Evolutionary conservation across 345 rosid species (phyloP), one percentile per base, ranked within the genome.

Genomic region (Arabidopsis suecica): DNA sequence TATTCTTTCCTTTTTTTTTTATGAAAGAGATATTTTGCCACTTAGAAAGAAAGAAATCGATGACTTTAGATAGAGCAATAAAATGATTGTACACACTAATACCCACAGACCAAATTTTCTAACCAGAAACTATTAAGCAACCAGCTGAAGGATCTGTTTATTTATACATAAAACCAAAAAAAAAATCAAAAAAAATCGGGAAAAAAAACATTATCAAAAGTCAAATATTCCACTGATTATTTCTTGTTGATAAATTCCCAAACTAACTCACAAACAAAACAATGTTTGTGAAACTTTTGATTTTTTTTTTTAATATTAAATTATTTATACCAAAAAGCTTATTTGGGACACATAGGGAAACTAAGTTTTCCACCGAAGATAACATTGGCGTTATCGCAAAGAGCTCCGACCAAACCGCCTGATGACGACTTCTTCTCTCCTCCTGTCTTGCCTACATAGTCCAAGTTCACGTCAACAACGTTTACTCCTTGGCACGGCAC

Each of bases 401-500:
- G n/a, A 34, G 81, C 5, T 60, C 81, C 81, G 49, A 60, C 5
- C 14, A 10, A 2, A 34, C 78, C 69, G 13, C 69, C 69, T 12
- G 63, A 23, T 8, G 74, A 7, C 0, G 74, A 40, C 14, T 12
- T 23, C 13, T 34, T 45, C 10, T 16, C 51, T 16, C 23, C 74
- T 38, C 61, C 50, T 14, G 28, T 1, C 13, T 50, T 59, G 3
- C 81, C 81, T 51, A 37, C 53, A 10, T 41, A 60, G 28, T 3
- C 3, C 28, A 78, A 44, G 53, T 72, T 44, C 30, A 78, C 78
- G 32, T 78, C 65, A 2, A 34, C 73, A 0, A 78, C 78, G 18
- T 54, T 67, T 6, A 72, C 69, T 59, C 74, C 81, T 60, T 10
- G 28, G 74, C 81, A 78, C 9, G 81, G 78, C n/a, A 78, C 37